Evolutionary conservation across 2,329 filamentous ascomycete species (phyloP), one percentile per base, ranked within the genome.

Genomic region (Nigrograna mackinnonii): DNA sequence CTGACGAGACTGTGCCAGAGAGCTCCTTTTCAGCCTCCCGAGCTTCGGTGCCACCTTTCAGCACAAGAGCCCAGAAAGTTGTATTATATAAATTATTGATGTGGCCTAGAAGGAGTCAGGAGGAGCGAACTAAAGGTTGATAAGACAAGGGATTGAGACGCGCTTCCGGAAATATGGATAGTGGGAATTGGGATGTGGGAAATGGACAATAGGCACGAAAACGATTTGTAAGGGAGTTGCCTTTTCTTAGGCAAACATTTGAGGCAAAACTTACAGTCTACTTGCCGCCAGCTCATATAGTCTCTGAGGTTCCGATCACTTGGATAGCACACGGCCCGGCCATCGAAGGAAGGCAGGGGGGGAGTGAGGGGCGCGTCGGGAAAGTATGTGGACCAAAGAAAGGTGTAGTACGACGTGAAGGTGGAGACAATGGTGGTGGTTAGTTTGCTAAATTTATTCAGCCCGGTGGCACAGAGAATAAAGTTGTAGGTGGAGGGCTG

Each of bases 81-180:
- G 94, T 99, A 66, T 99, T 99, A 70, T 96, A 99, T 4, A 99
- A 80, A 61, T 99, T 99, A 69, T 99, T 99, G 58, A 99, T 95
- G 66, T 99, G 94, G 53, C 89, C 89, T 92, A 46, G 9, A 35
- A 24, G 19, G 13, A 22, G 31, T 34, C 31, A 34, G 31, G 9
- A n/a, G n/a, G n/a, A n/a, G n/a, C n/a, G n/a, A n/a, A n/a, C n/a
- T n/a, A n/a, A n/a, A n/a, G n/a, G n/a, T n/a, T n/a, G n/a, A n/a
- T n/a, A n/a, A n/a, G n/a, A n/a, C n/a, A n/a, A n/a, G n/a, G n/a
- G n/a, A n/a, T n/a, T n/a, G n/a, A n/a, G n/a, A n/a, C n/a, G n/a
- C n/a, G n/a, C n/a, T n/a, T n/a, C n/a, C n/a, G n/a, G n/a, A n/a
- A n/a, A n/a, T n/a, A n/a, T n/a, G n/a, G n/a, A n/a, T n/a, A 51